Evolutionary conservation across 2,329 filamentous ascomycete species (phyloP), one percentile per base, ranked within the genome.

Genomic region (Colletotrichum somersetense): DNA sequence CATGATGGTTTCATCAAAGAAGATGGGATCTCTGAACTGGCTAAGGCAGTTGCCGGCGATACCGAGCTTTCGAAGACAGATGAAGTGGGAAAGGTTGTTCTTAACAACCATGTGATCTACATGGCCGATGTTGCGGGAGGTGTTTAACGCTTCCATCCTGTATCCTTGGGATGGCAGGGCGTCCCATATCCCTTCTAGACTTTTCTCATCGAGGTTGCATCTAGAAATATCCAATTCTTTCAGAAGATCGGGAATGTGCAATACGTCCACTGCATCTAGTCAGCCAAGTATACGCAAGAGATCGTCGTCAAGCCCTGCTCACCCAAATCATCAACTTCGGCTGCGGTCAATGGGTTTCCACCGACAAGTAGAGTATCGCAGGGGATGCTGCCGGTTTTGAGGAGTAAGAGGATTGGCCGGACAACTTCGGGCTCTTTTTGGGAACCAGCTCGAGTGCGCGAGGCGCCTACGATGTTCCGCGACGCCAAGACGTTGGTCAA

Each of bases 51-150:
- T 85, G 58, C 86, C 85, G 4, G 85, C 82, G 42, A 89, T 83
- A 57, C 86, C 87, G 38, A 90, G 78, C 72, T 82, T 83, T 48
- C 80, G 83, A 55, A 89, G 77, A n/a, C 81, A 81, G 10, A 75
- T 78, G 26, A 88, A 80, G 40, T 84, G 82, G 18, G 80, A 79
- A 8, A 89, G 79, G 4, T 86, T 82, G 23, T 82, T 77, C 10
- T 84, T 81, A 1, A 88, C 79, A 48, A 83, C 78, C n/a, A 82
- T 80, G n/a, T 85, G 85, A 3, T 85, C 84, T 35, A 88, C 82
- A 7, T 84, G 83, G 16, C 87, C 86, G 30, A 84, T 81, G 68
- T 89, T 90, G 46, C 86, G 82, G 5, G 88, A 89, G 0, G 87
- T 83, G 64, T 89, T 84, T 12, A 90, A 81, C 5, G 80, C 78